phyloP scores from a whole-genome alignment of 2,329 filamentous ascomycete species.

The Fusarium piperis region DNA sequence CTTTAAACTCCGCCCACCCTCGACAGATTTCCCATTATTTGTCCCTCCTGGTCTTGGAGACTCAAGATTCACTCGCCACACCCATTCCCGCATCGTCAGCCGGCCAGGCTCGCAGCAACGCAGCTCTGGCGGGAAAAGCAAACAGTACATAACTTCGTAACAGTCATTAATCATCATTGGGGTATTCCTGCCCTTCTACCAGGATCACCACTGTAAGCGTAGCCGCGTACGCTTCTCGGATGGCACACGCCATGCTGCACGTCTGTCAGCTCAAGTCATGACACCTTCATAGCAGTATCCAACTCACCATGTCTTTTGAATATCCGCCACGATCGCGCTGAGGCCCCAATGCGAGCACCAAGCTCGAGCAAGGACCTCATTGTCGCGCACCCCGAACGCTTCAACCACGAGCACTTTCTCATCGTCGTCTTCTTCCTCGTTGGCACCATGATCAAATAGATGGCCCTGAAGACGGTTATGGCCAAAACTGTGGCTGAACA shows the following conservation, averaged over 20 bases:
- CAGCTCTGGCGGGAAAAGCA: conserved; percentile 7
- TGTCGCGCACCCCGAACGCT: conserved; percentile 77
- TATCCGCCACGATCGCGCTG: conserved; percentile 75
- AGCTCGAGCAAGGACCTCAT: conserved; percentile 78
- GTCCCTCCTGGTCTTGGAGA: conserved; percentile 2
- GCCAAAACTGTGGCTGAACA: conserved; percentile 38
- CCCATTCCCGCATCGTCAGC: conserved; percentile 3
- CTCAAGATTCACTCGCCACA: conserved; percentile 19
- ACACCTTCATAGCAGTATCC: background rate
- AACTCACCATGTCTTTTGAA: conserved; percentile 72
- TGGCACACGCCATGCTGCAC: conserved; percentile 73
- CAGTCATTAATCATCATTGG: conserved; percentile 53
- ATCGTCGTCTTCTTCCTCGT: conserved; percentile 60
- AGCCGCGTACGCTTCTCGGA: conserved; percentile 79
- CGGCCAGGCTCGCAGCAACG: conserved; percentile 9
- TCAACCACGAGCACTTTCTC: conserved; percentile 77
- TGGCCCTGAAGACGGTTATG: conserved; percentile 23
- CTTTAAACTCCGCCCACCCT: conserved; percentile 4
- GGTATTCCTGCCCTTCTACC: conserved; percentile 59
- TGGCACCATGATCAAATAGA: conserved; percentile 29
- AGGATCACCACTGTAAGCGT: conserved; percentile 78
- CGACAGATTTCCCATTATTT: conserved; percentile 1
- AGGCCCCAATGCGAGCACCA: conserved; percentile 83
- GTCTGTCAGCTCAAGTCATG: conserved; percentile 16
- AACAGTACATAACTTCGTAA: conserved; percentile 37